Conservation (phyloP, 768 basidiomycete genomes). For the Psilocybe cyanescens region DNA sequence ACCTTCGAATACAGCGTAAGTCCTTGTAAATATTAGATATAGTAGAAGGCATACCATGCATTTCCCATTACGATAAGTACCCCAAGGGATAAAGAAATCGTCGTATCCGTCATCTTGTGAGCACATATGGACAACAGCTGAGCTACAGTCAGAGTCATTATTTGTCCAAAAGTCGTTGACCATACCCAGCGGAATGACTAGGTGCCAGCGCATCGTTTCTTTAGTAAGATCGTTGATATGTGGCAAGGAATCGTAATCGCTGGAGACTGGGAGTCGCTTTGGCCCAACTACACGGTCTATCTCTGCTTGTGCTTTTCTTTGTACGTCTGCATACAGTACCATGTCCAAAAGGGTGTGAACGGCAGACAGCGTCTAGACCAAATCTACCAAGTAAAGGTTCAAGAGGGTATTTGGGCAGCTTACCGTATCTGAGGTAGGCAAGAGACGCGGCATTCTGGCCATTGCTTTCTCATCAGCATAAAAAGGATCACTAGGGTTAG, state of each 20-base stretch:
- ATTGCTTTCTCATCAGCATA: background rate
- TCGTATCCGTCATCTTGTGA: constrained; percentile 31
- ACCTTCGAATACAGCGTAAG: constrained; percentile 7
- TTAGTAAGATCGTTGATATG: constrained; percentile 25
- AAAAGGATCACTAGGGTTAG: background rate
- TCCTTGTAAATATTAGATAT: background rate
- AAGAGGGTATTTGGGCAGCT: background rate
- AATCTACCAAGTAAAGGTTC: background rate
- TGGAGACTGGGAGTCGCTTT: constrained; percentile 28
- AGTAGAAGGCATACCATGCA: constrained; percentile 23
- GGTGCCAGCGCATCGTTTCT: constrained; percentile 22
- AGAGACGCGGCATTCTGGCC: background rate
- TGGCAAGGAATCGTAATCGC: constrained; percentile 25
- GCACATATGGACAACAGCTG: constrained; percentile 27
- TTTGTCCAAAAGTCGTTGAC: background rate
- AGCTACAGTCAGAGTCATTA: background rate
- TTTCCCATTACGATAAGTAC: constrained; percentile 34
- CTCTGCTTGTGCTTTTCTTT: constrained; percentile 30
- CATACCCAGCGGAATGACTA: constrained; percentile 19
- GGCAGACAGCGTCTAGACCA: constrained; percentile 24
- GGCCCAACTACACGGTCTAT: constrained; percentile 25
- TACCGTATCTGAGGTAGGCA: background rate
- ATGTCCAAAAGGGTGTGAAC: constrained; percentile 28
- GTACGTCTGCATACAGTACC: constrained; percentile 27
- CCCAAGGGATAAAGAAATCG: constrained; percentile 32